phyloP scores from a whole-genome alignment of 164 flowering plant genomes.

The Piper longum region DNA sequence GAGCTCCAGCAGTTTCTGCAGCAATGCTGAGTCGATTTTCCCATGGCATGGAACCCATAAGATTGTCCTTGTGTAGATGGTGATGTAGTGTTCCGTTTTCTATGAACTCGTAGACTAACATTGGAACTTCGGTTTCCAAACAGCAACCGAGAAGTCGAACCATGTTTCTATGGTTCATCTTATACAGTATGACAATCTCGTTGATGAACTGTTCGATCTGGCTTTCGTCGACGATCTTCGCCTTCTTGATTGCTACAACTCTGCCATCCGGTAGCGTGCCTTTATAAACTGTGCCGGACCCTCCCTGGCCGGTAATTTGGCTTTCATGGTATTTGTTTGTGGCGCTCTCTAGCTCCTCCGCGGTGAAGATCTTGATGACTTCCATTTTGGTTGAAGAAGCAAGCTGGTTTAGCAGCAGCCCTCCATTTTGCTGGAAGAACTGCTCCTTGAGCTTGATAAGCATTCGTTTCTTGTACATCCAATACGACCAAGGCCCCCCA shows the following conservation, averaged over 20 bases:
- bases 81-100: constrained; percentile 12
- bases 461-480: neutral
- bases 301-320: constrained; percentile 7
- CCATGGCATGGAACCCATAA: constrained; percentile 11
- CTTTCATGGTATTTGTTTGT: constrained; percentile 5
- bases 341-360: constrained; percentile 7
- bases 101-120: constrained; percentile 15
- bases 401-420: neutral
- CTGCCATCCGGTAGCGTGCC: constrained; percentile 6
- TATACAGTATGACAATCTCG: constrained; percentile 13
- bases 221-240: constrained; percentile 9
- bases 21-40: constrained; percentile 16
- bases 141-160: constrained; percentile 16
- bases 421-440: constrained; percentile 4
- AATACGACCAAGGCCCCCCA: neutral
- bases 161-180: constrained; percentile 15
- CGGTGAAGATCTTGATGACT: constrained; percentile 1
- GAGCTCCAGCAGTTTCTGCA: constrained; percentile 17
- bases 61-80: constrained; percentile 3
- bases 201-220: constrained; percentile 16
- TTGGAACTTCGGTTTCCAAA: constrained; percentile 16
- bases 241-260: constrained; percentile 12
- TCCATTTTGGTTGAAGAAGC: neutral
- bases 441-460: constrained; percentile 4
- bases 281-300: constrained; percentile 10